Evolutionary conservation across 1,284 basidiomycete species (phyloP).

Genomic region (Ganoderma resinaceum): DNA sequence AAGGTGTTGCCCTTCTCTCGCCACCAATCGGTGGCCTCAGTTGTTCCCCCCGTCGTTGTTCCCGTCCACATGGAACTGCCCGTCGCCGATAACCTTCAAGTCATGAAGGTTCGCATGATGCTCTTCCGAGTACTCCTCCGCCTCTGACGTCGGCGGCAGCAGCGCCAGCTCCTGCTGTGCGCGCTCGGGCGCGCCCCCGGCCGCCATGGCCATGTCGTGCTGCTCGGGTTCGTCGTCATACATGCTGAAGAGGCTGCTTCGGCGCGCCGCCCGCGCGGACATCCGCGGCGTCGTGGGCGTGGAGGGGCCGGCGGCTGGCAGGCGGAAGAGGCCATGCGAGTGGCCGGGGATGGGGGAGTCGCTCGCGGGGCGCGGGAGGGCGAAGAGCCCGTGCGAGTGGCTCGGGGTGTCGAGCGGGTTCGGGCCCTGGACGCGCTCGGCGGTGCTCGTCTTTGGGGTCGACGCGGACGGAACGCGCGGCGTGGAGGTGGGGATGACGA

Average conservation of each 20-base stretch:
- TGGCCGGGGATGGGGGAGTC: neutral
- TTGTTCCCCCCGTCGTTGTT: neutral
- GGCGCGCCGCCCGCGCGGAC: constrained; percentile 21
- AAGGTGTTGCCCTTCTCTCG: neutral
- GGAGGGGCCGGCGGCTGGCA: neutral
- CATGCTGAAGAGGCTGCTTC: constrained; percentile 21
- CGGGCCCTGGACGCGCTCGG: neutral
- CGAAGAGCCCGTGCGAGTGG: constrained; percentile 6
- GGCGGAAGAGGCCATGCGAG: constrained; percentile 19
- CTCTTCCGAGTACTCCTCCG: constrained; percentile 25
- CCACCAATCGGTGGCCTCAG: neutral
- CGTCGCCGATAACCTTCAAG: neutral
- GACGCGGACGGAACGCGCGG: constrained; percentile 9
- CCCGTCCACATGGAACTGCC: neutral
- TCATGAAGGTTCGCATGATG: constrained; percentile 16
- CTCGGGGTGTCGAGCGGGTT: constrained; percentile 10
- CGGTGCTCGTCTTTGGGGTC: neutral
- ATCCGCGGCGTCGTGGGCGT: constrained; percentile 17
- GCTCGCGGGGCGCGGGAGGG: neutral
- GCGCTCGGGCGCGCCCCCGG: neutral
- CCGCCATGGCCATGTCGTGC: neutral
- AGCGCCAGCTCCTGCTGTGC: neutral
- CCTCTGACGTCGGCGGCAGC: constrained; percentile 18
- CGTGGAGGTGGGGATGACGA: constrained; percentile 17
- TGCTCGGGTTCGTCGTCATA: neutral